These are phyloP conservation scores for Geosiphon pyriformis DNA, from an alignment of 192 early-diverging fungal species.

Conservation along the genomic window DNA sequence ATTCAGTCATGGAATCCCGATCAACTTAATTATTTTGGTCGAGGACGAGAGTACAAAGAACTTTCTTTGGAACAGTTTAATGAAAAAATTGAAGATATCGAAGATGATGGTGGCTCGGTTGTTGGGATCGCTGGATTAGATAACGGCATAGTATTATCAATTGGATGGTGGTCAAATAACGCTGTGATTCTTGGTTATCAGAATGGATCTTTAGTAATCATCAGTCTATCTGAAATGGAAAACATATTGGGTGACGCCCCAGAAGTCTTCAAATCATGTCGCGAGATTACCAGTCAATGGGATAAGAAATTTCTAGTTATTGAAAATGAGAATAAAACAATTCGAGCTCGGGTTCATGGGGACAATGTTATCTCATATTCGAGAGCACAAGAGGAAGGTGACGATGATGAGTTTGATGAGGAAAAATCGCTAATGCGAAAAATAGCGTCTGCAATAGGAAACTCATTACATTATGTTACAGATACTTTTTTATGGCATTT, in stretches of 20 bases:
- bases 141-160: conserved; percentile 40
- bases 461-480: conserved; percentile 23
- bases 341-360: conserved; percentile 36
- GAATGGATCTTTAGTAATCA: conserved; percentile 47
- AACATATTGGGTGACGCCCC: conserved; percentile 42
- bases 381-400: conserved; percentile 25
- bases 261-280: conserved; percentile 38
- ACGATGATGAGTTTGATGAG: conserved; percentile 10
- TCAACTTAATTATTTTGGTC: conserved; percentile 40
- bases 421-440: not conserved
- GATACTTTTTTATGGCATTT: conserved; percentile 26
- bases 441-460: conserved; percentile 6
- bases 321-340: conserved; percentile 36
- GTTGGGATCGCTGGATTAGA: conserved; percentile 32
- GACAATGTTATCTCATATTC: conserved; percentile 26
- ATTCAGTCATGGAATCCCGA: conserved; percentile 32
- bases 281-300: conserved; percentile 31
- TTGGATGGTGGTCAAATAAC: conserved; percentile 51
- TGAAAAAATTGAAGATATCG: conserved; percentile 27
- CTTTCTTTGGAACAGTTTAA: conserved; percentile 34
- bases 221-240: conserved; percentile 37
- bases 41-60: conserved; percentile 30
- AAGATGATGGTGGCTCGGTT: conserved; percentile 26
- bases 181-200: conserved; percentile 44
- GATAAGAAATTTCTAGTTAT: conserved; percentile 38